A percentile compares a stretch with the other conserved stretches of the same genome.
These are phyloP conservation scores for Leccinum solheimii DNA, from an alignment of 1,284 basidiomycete genomes.

Conservation along the genomic window DNA sequence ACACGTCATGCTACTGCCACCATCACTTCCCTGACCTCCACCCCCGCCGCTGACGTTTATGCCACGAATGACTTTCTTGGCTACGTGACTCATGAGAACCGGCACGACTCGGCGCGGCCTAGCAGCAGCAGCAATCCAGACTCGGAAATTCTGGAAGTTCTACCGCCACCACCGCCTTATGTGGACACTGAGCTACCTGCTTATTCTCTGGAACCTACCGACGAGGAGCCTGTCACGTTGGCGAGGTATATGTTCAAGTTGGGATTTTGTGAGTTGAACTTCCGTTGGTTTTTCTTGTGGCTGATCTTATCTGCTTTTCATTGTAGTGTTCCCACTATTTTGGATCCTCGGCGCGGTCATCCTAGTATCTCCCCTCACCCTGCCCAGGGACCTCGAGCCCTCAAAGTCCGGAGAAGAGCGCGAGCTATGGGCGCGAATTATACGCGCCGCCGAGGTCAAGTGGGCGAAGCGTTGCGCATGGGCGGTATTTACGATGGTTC, in stretches of 20 bases:
- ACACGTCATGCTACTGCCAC: constrained; percentile 3
- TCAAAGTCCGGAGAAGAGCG: constrained; percentile 46
- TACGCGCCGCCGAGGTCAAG: constrained; percentile 40
- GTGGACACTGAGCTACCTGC: constrained; percentile 24
- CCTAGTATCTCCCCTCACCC: constrained; percentile 41
- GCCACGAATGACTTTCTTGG: constrained; percentile 24
- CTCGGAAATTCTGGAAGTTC: constrained; percentile 1
- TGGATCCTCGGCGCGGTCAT: constrained; percentile 52
- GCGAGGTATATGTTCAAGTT: constrained; percentile 35
- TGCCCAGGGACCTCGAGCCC: constrained; percentile 43
- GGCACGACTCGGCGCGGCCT: constrained; percentile 17
- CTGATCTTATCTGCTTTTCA: background rate
- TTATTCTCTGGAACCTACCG: constrained; percentile 16
- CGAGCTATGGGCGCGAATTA: constrained; percentile 39
- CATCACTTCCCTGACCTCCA: background rate
- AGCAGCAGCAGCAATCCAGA: background rate
- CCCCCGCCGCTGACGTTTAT: background rate
- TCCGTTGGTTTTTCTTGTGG: background rate
- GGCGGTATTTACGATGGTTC: background rate
- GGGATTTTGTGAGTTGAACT: constrained; percentile 27
- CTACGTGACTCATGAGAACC: constrained; percentile 17
- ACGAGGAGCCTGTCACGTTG: constrained; percentile 27
- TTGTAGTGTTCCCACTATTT: constrained; percentile 48
- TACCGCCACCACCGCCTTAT: constrained; percentile 22
- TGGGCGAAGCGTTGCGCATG: constrained; percentile 43